Percentiles rank a stretch among this genome's conserved stretches.
Conservation (phyloP, 331 rosid species). For the Quercus tomentella region DNA sequence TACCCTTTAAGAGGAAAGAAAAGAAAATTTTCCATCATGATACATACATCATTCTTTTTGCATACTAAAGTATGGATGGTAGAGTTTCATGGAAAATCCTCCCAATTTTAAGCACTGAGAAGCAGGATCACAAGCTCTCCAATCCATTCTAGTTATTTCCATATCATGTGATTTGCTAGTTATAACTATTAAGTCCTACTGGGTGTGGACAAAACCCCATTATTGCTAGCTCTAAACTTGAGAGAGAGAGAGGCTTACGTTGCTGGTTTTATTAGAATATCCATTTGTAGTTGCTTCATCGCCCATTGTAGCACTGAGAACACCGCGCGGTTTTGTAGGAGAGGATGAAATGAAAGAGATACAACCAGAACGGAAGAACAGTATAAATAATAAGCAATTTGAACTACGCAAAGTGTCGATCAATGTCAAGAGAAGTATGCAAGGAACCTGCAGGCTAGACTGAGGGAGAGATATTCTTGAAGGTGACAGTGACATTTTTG, state of each 20-base stretch:
- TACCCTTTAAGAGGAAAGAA: background rate
- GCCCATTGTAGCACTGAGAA: constrained; percentile 14
- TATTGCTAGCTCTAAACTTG: no score
- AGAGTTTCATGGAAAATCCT: background rate
- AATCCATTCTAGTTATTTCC: no score
- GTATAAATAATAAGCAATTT: background rate
- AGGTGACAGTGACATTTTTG: constrained; percentile 7
- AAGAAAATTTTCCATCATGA: no score
- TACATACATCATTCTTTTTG: background rate
- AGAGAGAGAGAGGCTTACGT: background rate
- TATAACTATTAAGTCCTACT: no score
- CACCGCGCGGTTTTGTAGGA: background rate
- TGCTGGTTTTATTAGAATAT: background rate
- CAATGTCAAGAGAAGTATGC: constrained; percentile 2
- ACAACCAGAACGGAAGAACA: background rate
- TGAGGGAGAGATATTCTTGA: background rate
- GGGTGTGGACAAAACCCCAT: no score
- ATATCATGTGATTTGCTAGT: no score
- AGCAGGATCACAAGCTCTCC: no score
- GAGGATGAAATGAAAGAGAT: background rate
- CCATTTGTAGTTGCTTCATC: background rate
- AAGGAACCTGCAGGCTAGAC: background rate
- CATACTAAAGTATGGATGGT: background rate
- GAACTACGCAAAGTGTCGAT: background rate
- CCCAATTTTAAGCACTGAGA: no score